Evolutionary conservation across 2,329 filamentous ascomycete species (phyloP).

Genomic region (Colletotrichum simmondsii): DNA sequence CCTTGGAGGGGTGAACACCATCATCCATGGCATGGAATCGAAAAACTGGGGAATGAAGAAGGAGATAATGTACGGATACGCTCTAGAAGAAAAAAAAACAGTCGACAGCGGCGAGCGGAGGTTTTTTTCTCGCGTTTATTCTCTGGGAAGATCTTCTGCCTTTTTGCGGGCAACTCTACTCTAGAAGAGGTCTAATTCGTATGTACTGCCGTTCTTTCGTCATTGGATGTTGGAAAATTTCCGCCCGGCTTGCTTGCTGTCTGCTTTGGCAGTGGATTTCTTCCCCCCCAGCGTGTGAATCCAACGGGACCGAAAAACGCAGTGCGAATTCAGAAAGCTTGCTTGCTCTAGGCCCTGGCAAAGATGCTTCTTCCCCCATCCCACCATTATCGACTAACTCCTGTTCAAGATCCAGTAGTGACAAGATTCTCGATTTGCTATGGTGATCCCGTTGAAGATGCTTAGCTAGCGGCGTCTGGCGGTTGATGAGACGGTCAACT

Average conservation of each 20-base stretch:
- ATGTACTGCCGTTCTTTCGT: conserved; percentile 1
- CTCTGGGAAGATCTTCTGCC: conserved; percentile 9
- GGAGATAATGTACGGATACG: background rate
- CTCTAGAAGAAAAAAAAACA: background rate
- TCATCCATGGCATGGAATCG: conserved; percentile 21
- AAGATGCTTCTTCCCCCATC: background rate
- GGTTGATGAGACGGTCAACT: conserved; percentile 35
- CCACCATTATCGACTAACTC: background rate
- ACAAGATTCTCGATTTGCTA: conserved; percentile 3
- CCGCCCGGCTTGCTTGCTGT: background rate
- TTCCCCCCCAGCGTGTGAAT: background rate
- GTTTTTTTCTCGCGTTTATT: background rate
- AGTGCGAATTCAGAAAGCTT: background rate
- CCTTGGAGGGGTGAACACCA: background rate
- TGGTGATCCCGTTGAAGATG: conserved; percentile 26
- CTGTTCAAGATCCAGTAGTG: background rate
- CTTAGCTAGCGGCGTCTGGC: conserved; percentile 32
- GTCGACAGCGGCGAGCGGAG: background rate
- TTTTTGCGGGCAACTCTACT: background rate
- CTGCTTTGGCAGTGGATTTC: background rate
- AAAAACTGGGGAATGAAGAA: conserved; percentile 12
- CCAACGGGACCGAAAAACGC: background rate
- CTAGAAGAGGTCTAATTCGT: background rate
- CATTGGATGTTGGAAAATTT: background rate
- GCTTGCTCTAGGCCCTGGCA: background rate